Conservation (phyloP, 768 basidiomycete genomes). For the Kwoniella sp. region DNA sequence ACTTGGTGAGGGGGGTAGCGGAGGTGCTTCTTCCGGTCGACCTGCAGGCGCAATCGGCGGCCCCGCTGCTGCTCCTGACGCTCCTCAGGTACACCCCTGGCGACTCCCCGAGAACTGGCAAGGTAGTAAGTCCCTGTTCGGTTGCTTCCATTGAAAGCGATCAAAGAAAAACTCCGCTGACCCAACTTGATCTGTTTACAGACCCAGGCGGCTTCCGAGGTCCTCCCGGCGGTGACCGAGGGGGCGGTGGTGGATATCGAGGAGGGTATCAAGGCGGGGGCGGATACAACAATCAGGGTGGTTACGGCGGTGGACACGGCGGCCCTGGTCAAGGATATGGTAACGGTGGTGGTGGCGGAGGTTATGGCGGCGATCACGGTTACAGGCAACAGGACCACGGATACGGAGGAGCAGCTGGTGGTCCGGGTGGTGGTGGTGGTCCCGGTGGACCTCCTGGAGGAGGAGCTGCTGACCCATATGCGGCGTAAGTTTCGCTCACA, state of each 20-base stretch:
- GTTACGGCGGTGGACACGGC: constrained; percentile 5
- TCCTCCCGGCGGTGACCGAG: constrained; percentile 28
- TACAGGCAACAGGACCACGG: constrained; percentile 17
- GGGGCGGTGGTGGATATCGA: constrained; percentile 14
- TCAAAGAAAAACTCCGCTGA: background rate
- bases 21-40: constrained; percentile 37
- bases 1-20: constrained; percentile 73
- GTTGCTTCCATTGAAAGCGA: background rate
- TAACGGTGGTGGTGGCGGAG: constrained; percentile 19
- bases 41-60: constrained; percentile 37
- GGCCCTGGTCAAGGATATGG: constrained; percentile 18
- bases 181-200: background rate
- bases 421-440: constrained; percentile 23
- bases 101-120: constrained; percentile 55
- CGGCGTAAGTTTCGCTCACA: constrained; percentile 43
- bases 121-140: constrained; percentile 31
- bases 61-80: constrained; percentile 28
- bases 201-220: constrained; percentile 23
- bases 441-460: constrained; percentile 27
- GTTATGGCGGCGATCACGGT: background rate
- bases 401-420: constrained; percentile 25
- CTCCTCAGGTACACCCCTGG: constrained; percentile 55
- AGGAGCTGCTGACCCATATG: constrained; percentile 49
- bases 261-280: constrained; percentile 16
- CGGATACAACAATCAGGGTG: constrained; percentile 13